Conservation (phyloP, 2,329 filamentous ascomycete genomes). For the Drechslerella dactyloides region DNA sequence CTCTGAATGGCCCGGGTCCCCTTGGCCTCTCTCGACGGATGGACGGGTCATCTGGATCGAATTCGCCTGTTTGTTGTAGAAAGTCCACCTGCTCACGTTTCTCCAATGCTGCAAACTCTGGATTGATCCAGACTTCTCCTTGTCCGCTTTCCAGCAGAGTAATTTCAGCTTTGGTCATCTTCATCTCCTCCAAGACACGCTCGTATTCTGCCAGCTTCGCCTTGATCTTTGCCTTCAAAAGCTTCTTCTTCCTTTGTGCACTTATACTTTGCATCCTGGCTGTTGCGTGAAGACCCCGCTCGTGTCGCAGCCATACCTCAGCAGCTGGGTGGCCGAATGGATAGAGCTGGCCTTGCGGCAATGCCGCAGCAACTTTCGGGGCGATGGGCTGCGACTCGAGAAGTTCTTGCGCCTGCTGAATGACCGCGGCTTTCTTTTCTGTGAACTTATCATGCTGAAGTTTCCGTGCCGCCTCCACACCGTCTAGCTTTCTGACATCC, state of each 20-base stretch:
- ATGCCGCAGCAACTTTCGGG: not conserved
- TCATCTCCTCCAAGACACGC: conserved; percentile 15
- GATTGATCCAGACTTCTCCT: conserved; percentile 34
- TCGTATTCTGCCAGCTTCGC: conserved; percentile 10
- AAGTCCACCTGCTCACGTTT: not conserved
- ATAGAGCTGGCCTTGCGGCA: conserved; percentile 28
- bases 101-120: conserved; percentile 1
- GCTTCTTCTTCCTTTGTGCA: not conserved
- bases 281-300: not conserved
- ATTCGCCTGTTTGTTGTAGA: conserved; percentile 6
- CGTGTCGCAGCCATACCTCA: conserved; percentile 1
- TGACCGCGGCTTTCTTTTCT: not conserved
- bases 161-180: conserved; percentile 31
- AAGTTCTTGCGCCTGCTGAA: not conserved
- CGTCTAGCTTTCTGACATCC: not conserved
- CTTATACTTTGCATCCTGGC: not conserved
- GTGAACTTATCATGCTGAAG: conserved; percentile 20
- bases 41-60: not conserved
- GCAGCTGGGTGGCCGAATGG: conserved; percentile 13
- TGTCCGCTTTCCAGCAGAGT: conserved; percentile 26
- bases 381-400: conserved; percentile 15
- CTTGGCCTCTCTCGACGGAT: not conserved
- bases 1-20: not conserved
- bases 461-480: conserved; percentile 11
- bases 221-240: not conserved